Conservation (phyloP, 2,329 filamentous ascomycete genomes). For the Cucurbitaria berberidis region DNA sequence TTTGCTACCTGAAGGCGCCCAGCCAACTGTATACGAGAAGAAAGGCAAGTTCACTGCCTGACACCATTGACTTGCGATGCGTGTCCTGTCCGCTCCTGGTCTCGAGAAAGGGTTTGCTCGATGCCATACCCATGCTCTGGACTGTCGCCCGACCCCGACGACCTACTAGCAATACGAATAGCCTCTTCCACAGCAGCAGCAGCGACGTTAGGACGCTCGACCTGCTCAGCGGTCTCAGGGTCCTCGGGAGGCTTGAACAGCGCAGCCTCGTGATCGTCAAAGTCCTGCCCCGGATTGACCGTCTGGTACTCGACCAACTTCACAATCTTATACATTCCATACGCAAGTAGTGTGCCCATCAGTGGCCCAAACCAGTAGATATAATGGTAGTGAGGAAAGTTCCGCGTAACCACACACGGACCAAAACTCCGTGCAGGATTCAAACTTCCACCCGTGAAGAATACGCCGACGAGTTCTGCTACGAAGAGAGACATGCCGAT, state of each 20-base stretch:
- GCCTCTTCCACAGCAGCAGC: slow-evolving; percentile 34
- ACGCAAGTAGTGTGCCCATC: slow-evolving; percentile 47
- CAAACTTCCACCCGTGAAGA: slow-evolving; percentile 52
- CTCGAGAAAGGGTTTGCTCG: slow-evolving; percentile 11
- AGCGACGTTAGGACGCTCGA: slow-evolving; percentile 41
- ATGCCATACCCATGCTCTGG: slow-evolving; percentile 13
- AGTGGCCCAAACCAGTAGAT: slow-evolving; percentile 52
- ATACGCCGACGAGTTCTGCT: slow-evolving; percentile 56
- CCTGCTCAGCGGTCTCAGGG: slow-evolving; percentile 30
- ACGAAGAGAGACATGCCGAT: slow-evolving; percentile 76
- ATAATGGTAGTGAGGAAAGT: slow-evolving; percentile 51
- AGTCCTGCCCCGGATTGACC: slow-evolving; percentile 51
- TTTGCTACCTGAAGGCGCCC: not conserved
- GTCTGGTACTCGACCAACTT: slow-evolving; percentile 51
- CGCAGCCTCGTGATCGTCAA: slow-evolving; percentile 46
- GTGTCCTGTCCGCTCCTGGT: not conserved
- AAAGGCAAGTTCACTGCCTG: not conserved
- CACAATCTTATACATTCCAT: slow-evolving; percentile 49
- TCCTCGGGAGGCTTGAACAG: slow-evolving; percentile 40
- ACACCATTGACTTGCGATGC: not conserved
- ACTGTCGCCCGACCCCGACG: not conserved
- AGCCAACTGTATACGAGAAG: not conserved
- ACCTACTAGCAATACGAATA: slow-evolving; percentile 17
- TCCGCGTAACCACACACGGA: slow-evolving; percentile 47
- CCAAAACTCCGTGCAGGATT: slow-evolving; percentile 53